Evolutionary conservation across 2,329 filamentous ascomycete species (phyloP), one percentile per base, ranked within the genome.

Genomic region (Neofusicoccum sp.): DNA sequence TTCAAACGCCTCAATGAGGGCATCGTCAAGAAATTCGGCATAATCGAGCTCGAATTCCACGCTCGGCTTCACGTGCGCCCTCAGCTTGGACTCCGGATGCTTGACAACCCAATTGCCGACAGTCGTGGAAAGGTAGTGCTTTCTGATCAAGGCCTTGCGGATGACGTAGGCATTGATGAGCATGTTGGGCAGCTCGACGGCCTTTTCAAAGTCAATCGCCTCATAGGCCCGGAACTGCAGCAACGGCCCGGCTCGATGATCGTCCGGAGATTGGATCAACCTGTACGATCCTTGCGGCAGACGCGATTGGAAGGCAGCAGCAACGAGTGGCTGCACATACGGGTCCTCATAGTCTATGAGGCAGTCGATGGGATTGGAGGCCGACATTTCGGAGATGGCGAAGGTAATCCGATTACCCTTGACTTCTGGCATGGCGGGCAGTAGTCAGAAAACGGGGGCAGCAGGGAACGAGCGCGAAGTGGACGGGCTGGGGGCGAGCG

Each of bases 21-120:
- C 91, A 70, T 99, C 95, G 67, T 98, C 95, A 12, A 99, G 80
- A 71, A 98, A 99, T 79, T 99, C 95, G 1, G 93, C 93, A 73
- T 95, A 99, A 76, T 99, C 95, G 6, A 99, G 84, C 77, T 99
- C 95, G 69, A 99, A 97, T 45, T 92, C 87, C 66, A 96, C 91
- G 47, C 87, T 87, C 1, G 89, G 85, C 74, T 92, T 91, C 61
- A 96, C 86, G 71, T 95, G 89, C 1, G 80, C 79, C 64, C 80
- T 83, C 11, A 99, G 81, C 4, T 88, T 76, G 8, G 88, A 92
- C 0, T 83, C 77, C 0, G 94, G 92, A 69, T 95, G 84, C 76
- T 99, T 99, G 43, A 89, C 87, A 4, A 91, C 81, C 92, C 93
- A 98, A 73, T 91, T 89, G 50, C 90, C 85, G 28, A 97, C 86